Conservation (phyloP, 805 yeast genomes). For the Komagataella mondaviorum region DNA sequence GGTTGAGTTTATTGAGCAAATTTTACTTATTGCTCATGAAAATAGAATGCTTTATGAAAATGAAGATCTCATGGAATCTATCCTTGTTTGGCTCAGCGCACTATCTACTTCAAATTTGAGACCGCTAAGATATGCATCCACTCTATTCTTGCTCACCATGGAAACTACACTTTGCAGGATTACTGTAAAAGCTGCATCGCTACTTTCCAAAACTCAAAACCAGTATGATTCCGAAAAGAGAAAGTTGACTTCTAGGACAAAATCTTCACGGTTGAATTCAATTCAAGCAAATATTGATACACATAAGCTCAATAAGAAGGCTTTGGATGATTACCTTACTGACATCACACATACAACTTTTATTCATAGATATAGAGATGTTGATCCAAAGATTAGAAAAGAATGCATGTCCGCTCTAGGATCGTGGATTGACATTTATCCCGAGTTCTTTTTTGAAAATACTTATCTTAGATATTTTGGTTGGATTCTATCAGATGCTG, state of each 20-base stretch:
- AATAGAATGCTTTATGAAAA: constrained; percentile 41
- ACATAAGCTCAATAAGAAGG: constrained; percentile 34
- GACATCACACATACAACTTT: constrained; percentile 59
- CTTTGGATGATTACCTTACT: constrained; percentile 40
- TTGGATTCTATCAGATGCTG: constrained; percentile 71
- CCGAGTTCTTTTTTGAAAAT: constrained; percentile 59
- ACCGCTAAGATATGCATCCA: constrained; percentile 56
- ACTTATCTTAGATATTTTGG: constrained; percentile 68
- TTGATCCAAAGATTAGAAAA: constrained; percentile 56
- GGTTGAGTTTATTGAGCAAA: constrained; percentile 36
- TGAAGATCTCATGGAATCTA: constrained; percentile 32
- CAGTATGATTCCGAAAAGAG: constrained; percentile 24
- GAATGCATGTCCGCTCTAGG: constrained; percentile 55
- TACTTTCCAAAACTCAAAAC: constrained; percentile 27
- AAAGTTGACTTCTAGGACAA: constrained; percentile 11
- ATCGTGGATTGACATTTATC: constrained; percentile 58
- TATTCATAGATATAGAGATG: constrained; percentile 68
- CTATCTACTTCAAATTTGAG: constrained; percentile 58
- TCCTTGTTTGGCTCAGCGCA: constrained; percentile 66
- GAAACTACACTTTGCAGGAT: constrained; percentile 47
- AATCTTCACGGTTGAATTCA: constrained; percentile 24
- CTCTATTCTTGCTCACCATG: constrained; percentile 42
- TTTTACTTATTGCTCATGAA: constrained; percentile 44
- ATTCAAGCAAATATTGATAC: constrained; percentile 27
- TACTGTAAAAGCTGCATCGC: constrained; percentile 20